Evolutionary conservation across 164 flowering plant species (phyloP).

Genomic region (Sedum album): DNA sequence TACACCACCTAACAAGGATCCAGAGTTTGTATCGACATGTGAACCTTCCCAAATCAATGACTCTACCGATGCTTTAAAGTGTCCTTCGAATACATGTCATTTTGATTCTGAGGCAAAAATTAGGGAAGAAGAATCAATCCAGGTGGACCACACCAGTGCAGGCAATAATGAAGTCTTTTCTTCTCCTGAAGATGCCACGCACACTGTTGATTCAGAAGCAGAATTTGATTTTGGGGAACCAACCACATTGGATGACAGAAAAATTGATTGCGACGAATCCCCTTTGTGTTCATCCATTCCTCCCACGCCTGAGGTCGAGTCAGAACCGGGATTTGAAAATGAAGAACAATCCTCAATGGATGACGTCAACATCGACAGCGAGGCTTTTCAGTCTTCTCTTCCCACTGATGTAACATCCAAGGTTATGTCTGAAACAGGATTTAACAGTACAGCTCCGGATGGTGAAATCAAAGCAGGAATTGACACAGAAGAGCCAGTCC

Average conservation of each 20-base stretch:
- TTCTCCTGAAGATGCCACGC: neutral
- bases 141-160: neutral
- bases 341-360: too few species aligned
- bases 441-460: neutral
- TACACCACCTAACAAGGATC: constrained; percentile 15
- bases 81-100: neutral
- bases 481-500: too few species aligned
- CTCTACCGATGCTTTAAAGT: neutral
- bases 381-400: neutral
- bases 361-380: too few species aligned
- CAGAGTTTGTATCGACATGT: neutral
- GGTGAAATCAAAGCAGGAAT: neutral
- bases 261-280: neutral
- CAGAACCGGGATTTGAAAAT: neutral
- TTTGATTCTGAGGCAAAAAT: neutral
- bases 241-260: neutral
- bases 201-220: neutral
- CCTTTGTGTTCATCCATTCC: neutral
- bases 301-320: neutral
- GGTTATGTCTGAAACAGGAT: neutral
- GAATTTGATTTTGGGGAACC: neutral
- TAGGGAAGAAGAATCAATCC: neutral
- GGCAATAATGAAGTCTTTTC: neutral
- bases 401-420: neutral
- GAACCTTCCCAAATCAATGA: neutral